Base-by-base conservation (phyloP, 2,329 filamentous ascomycete genomes). In the Aphanocladium album region DNA sequence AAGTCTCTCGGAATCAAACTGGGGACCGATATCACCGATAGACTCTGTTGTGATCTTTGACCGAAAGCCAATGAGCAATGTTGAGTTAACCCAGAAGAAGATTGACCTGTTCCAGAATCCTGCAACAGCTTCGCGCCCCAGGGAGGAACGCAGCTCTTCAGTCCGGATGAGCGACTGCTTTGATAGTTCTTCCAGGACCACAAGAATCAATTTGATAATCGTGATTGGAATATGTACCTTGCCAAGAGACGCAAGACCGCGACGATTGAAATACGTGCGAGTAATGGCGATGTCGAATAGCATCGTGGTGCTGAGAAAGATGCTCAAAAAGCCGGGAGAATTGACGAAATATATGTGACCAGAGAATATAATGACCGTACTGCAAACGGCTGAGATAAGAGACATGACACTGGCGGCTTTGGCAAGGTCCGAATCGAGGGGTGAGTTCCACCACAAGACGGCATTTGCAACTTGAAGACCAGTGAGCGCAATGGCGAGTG, bases 211-310 rank as follows among this genome's bases (percentile, higher is more conserved):
- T 64, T 74, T 76, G 33, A 67, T 41, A 0, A 45, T 66, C 2
- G 74, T 61, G 0, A 67, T 64, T 0, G 67, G 60, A 0, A 67
- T 67, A 39, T 71, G 71, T 1, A 73, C 56, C n/a, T 50, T 57
- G 1, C 68, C 70, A 23, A 74, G 65, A 2, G 57, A 27, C 2
- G 51, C 21, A 35, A 70, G 62, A 3, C 57, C 59, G 8, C 60
- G 61, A 8, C 73, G 68, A 7, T 75, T 65, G 66, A 71, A 74
- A 0, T 73, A 65, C 0, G 74, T 74, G 23, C 73, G 62, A 1
- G 67, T 62, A 6, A 67, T 64, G 1, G 72, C 70, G 19, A 71
- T 62, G 25, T 77, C 74, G 35, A 75, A 68, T 11, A 75, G 50
- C 3, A 70, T 63, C 0, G 71, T 71, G 8, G 68, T 55, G 45